Conservation (phyloP, 202 grass and related monocot genomes). For the Cymbopogon flexuosus region DNA sequence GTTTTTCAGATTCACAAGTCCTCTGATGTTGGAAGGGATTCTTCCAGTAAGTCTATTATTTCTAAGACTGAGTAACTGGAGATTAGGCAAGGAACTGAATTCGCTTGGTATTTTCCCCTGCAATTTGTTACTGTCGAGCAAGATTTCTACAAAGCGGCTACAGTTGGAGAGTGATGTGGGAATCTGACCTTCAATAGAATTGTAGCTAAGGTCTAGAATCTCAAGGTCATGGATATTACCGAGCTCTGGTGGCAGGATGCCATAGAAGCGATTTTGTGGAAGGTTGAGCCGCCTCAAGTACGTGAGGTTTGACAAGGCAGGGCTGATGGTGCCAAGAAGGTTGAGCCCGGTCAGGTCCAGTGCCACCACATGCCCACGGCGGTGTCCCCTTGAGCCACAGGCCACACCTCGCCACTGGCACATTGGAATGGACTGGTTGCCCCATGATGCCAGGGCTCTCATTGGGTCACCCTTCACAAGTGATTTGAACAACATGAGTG, state of each 20-base stretch:
- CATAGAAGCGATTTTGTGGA: slow-evolving; percentile 16
- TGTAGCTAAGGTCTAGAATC: slow-evolving; percentile 23
- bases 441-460: slow-evolving; percentile 24
- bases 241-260: slow-evolving; percentile 33
- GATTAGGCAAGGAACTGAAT: not conserved
- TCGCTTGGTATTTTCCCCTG: not conserved
- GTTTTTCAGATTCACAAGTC: not conserved
- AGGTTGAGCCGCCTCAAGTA: slow-evolving; percentile 28
- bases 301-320: slow-evolving; percentile 31
- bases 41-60: slow-evolving; percentile 26
- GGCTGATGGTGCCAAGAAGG: slow-evolving; percentile 23
- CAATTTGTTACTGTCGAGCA: not conserved
- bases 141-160: not conserved
- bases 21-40: slow-evolving; percentile 7
- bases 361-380: not conserved
- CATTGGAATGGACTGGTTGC: slow-evolving; percentile 13
- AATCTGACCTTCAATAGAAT: slow-evolving; percentile 32
- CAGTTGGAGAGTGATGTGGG: slow-evolving; percentile 27
- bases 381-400: not conserved
- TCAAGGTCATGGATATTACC: slow-evolving; percentile 12
- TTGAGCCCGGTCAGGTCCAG: slow-evolving; percentile 23
- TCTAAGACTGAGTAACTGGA: not conserved
- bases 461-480: not conserved
- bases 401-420: slow-evolving; percentile 35
- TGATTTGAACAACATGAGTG: slow-evolving; percentile 29